Evolutionary conservation across 441 rosid species (phyloP).

Genomic region (Brassica balearica): DNA sequence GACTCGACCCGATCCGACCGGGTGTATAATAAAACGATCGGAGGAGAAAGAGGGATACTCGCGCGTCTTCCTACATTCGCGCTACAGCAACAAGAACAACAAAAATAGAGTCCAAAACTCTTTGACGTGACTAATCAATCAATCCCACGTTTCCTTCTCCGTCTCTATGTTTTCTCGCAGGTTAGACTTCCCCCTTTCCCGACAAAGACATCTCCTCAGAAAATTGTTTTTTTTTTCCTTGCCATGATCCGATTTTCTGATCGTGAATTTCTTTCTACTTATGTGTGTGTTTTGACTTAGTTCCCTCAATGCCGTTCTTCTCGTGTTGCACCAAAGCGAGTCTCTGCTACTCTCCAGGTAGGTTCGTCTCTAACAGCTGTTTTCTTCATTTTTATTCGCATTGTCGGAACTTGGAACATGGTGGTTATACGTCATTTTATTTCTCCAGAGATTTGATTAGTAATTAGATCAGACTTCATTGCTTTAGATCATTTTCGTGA

Average conservation of each 20-base stretch:
- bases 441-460: background rate
- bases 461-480: slow-evolving; percentile 28
- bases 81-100: slow-evolving; percentile 14
- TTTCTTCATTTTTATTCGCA: slow-evolving; percentile 27
- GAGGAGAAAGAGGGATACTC: slow-evolving; percentile 39
- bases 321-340: slow-evolving; percentile 39
- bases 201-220: slow-evolving; percentile 27
- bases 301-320: slow-evolving; percentile 42
- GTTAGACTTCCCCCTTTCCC: slow-evolving; percentile 36
- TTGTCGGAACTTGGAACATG: slow-evolving; percentile 3
- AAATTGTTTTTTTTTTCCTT: background rate
- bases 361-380: slow-evolving; percentile 46
- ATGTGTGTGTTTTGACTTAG: slow-evolving; percentile 26
- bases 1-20: slow-evolving; percentile 10
- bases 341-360: slow-evolving; percentile 46
- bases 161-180: slow-evolving; percentile 40
- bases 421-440: background rate
- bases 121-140: slow-evolving; percentile 30
- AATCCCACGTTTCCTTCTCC: slow-evolving; percentile 34
- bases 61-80: slow-evolving; percentile 45
- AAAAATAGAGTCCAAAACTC: background rate
- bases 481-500: slow-evolving; percentile 1
- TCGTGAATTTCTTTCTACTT: background rate
- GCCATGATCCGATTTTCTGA: slow-evolving; percentile 22
- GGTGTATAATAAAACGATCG: slow-evolving; percentile 21